Evolutionary conservation across 2,329 filamentous ascomycete genomes (phyloP).

Genomic region (Diaporthe capsici): DNA sequence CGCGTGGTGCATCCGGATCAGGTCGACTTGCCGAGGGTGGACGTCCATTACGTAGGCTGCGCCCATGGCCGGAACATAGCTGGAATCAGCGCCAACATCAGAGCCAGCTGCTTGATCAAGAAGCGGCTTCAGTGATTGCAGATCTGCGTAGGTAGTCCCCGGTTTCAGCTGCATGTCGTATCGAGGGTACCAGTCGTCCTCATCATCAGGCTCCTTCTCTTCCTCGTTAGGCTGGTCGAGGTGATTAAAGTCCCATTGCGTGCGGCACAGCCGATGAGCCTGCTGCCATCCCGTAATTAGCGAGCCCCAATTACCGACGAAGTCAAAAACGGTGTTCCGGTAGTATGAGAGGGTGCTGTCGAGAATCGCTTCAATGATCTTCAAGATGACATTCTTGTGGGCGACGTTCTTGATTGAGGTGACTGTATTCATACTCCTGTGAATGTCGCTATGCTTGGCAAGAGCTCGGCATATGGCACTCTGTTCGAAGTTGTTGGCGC

Average conservation of each 20-base stretch:
- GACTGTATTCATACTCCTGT: neutral
- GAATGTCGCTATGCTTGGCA: neutral
- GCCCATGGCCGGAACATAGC: neutral
- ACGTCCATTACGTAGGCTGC: neutral
- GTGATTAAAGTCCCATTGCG: neutral
- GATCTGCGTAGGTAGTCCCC: neutral
- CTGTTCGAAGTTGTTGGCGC: neutral
- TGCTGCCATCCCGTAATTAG: constrained; percentile 1
- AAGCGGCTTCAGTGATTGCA: neutral
- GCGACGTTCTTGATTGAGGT: neutral
- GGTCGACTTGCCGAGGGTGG: neutral
- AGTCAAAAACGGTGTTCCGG: neutral
- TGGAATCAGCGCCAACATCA: neutral
- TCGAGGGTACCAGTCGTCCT: neutral
- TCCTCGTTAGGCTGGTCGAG: neutral
- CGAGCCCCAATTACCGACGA: neutral
- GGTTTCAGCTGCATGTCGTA: neutral
- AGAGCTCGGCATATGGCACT: neutral
- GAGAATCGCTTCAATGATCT: neutral
- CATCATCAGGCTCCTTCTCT: neutral
- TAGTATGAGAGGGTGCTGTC: neutral
- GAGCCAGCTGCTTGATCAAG: neutral
- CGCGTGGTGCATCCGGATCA: neutral
- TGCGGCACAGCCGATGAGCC: neutral
- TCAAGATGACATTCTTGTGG: neutral